These are phyloP conservation scores for Colletotrichum tropicicola DNA, from an alignment of 2,329 filamentous ascomycete species.

Conservation along the genomic window DNA sequence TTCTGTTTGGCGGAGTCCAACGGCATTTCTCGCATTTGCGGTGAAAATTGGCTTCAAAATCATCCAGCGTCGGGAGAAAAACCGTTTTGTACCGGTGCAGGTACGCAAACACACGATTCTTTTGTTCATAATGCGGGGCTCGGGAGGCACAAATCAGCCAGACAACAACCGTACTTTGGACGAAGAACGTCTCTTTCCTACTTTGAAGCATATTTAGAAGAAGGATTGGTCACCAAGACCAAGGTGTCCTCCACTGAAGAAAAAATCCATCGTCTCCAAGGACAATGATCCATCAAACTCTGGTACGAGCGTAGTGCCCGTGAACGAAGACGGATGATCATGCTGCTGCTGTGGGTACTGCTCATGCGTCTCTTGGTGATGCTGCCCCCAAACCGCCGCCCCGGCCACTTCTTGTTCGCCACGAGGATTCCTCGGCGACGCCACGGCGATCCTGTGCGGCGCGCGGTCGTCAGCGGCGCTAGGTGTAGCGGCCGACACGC, in stretches of 20 bases:
- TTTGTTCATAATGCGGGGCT: background rate
- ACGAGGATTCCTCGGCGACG: background rate
- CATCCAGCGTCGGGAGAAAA: no score
- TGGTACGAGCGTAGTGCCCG: constrained; percentile 3
- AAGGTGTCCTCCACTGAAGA: constrained; percentile 27
- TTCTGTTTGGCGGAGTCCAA: no score
- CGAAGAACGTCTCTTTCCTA: background rate
- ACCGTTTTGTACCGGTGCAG: background rate
- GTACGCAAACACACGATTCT: background rate
- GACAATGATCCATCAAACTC: constrained; percentile 20
- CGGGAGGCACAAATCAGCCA: background rate
- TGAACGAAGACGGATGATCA: constrained; percentile 9
- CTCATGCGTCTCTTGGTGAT: background rate
- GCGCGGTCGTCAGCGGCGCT: background rate
- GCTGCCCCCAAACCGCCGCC: constrained; percentile 3
- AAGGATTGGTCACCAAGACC: constrained; percentile 27
- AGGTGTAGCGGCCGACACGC: background rate
- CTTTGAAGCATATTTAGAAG: constrained; percentile 17
- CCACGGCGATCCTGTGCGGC: background rate
- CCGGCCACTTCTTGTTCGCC: background rate
- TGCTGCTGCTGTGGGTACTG: constrained; percentile 1
- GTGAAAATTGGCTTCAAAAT: no score
- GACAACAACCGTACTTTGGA: background rate
- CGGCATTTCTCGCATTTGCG: no score
- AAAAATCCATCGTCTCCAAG: constrained; percentile 26